These are phyloP conservation scores for Barnettozyma sucrosica DNA, from an alignment of 805 yeast species.

Conservation along the genomic window DNA sequence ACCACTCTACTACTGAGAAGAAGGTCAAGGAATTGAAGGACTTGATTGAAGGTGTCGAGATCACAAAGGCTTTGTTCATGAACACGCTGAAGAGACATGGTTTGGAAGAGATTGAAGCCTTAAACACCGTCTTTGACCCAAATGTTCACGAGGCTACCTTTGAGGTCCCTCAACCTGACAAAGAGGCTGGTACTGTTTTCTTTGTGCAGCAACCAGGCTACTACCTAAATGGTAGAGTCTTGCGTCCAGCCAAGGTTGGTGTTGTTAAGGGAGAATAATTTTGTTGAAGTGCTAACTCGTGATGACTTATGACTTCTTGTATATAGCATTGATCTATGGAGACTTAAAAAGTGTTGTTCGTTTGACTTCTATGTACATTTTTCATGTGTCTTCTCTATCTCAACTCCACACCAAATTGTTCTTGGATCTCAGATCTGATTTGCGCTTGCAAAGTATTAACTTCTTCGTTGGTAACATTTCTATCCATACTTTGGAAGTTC, in stretches of 20 bases:
- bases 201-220: conserved; percentile 50
- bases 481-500: conserved; percentile 93
- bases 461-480: conserved; percentile 81
- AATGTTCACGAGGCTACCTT: conserved; percentile 50
- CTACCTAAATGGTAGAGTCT: conserved; percentile 44
- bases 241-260: conserved; percentile 55
- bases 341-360: neutral
- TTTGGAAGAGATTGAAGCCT: conserved; percentile 42
- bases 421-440: conserved; percentile 53
- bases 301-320: conserved; percentile 8
- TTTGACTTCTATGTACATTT: neutral
- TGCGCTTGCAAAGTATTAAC: conserved; percentile 65
- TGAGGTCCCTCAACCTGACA: conserved; percentile 48
- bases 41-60: conserved; percentile 45
- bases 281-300: conserved; percentile 4
- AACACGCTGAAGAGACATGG: conserved; percentile 47
- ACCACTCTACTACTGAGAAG: conserved; percentile 20
- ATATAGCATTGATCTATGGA: conserved; percentile 6
- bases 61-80: conserved; percentile 43
- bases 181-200: conserved; percentile 49
- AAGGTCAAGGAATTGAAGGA: conserved; percentile 38
- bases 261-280: conserved; percentile 37
- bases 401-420: conserved; percentile 51
- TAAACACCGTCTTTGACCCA: conserved; percentile 46
- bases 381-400: conserved; percentile 27